Conservation (phyloP, 768 basidiomycete genomes). For the Naganishia kalamii region DNA sequence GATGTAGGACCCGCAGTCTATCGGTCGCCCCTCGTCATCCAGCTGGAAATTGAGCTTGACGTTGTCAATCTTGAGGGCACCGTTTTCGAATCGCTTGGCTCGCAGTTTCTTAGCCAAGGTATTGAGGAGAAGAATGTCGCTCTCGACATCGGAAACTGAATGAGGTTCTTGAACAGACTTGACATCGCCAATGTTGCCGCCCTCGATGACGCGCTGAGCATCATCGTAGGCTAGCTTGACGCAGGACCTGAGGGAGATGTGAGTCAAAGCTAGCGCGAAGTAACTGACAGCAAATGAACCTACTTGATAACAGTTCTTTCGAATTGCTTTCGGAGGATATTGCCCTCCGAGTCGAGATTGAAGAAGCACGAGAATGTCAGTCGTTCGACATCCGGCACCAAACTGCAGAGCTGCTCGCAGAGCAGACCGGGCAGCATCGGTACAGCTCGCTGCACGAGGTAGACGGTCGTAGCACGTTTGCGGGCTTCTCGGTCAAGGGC, state of each 20-base stretch:
- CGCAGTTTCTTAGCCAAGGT: slow-evolving; percentile 66
- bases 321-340: slow-evolving; percentile 81
- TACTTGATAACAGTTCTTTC: slow-evolving; percentile 82
- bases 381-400: slow-evolving; percentile 78
- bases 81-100: slow-evolving; percentile 66
- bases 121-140: slow-evolving; percentile 32
- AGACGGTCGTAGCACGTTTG: slow-evolving; percentile 93
- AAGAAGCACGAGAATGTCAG: slow-evolving; percentile 86
- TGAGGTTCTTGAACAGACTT: slow-evolving; percentile 58
- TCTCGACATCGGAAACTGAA: slow-evolving; percentile 32
- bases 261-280: not conserved
- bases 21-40: slow-evolving; percentile 68
- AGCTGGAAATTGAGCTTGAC: slow-evolving; percentile 68
- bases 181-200: slow-evolving; percentile 51
- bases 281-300: slow-evolving; percentile 29
- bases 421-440: slow-evolving; percentile 95
- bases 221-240: slow-evolving; percentile 76
- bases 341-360: slow-evolving; percentile 74
- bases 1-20: slow-evolving; percentile 66
- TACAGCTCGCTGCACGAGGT: slow-evolving; percentile 89
- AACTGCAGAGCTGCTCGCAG: slow-evolving; percentile 86
- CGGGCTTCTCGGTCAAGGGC: slow-evolving; percentile 97
- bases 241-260: slow-evolving; percentile 52
- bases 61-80: slow-evolving; percentile 66
- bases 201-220: slow-evolving; percentile 76